These are phyloP conservation scores for Fusarium armeniacum DNA, from an alignment of 2,329 filamentous ascomycete species.

Conservation along the genomic window DNA sequence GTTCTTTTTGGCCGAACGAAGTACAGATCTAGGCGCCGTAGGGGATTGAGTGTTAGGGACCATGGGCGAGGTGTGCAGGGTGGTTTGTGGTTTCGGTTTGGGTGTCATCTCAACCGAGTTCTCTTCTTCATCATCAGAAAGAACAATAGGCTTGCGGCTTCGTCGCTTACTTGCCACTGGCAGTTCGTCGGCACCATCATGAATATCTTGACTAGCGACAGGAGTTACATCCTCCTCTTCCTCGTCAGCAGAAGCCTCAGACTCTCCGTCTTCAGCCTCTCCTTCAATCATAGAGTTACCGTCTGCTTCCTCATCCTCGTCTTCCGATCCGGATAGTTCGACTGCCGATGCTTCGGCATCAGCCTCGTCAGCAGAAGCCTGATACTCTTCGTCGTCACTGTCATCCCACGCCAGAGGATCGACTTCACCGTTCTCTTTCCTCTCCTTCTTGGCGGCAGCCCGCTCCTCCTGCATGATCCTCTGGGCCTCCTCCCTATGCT, in stretches of 20 bases:
- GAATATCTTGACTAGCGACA: slow-evolving; percentile 56
- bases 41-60: slow-evolving; percentile 63
- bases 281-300: slow-evolving; percentile 55
- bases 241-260: slow-evolving; percentile 47
- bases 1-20: slow-evolving; percentile 77
- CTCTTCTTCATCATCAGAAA: slow-evolving; percentile 75
- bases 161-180: slow-evolving; percentile 62
- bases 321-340: slow-evolving; percentile 62
- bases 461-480: slow-evolving; percentile 84
- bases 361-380: slow-evolving; percentile 56
- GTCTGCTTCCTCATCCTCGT: slow-evolving; percentile 55
- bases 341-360: slow-evolving; percentile 58
- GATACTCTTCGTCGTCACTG: slow-evolving; percentile 67
- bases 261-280: slow-evolving; percentile 60
- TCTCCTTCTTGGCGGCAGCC: slow-evolving; percentile 77
- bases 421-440: slow-evolving; percentile 60
- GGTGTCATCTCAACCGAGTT: slow-evolving; percentile 64
- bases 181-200: slow-evolving; percentile 54
- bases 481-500: slow-evolving; percentile 80
- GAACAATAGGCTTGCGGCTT: slow-evolving; percentile 65
- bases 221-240: slow-evolving; percentile 50
- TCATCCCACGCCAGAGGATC: slow-evolving; percentile 70
- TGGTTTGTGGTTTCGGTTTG: slow-evolving; percentile 63
- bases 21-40: slow-evolving; percentile 71
- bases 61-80: slow-evolving; percentile 59